A percentile compares a stretch with the other conserved stretches of the same genome.
These are phyloP conservation scores for Schoenoplectus triqueter DNA, from an alignment of 202 grass and related monocot genomes.

Conservation along the genomic window DNA sequence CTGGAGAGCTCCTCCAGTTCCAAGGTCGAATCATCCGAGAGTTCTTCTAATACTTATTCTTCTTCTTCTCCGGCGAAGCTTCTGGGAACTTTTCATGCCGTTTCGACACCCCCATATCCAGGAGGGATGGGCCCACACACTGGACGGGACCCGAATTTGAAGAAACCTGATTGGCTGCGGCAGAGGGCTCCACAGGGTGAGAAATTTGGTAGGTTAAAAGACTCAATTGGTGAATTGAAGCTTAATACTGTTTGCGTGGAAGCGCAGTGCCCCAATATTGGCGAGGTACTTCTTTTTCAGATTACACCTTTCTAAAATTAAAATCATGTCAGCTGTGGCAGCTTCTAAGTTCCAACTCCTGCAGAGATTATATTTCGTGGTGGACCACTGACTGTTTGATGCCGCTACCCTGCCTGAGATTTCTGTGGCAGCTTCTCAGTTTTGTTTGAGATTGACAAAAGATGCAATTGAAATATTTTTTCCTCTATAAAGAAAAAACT, in stretches of 20 bases:
- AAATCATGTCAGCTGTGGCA: neutral
- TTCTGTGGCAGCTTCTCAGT: too few species aligned
- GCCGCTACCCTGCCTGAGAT: too few species aligned
- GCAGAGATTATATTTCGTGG: neutral
- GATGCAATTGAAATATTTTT: neutral
- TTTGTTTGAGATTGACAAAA: too few species aligned
- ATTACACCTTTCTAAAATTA: neutral
- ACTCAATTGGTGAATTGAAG: slow-evolving; percentile 71
- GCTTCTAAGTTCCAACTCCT: neutral
- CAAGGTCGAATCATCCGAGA: slow-evolving; percentile 20
- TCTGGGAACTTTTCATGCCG: slow-evolving; percentile 31
- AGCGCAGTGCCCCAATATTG: slow-evolving; percentile 95
- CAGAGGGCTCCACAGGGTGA: slow-evolving; percentile 80
- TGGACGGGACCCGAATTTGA: slow-evolving; percentile 60
- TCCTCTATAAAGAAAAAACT: neutral
- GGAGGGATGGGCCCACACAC: slow-evolving; percentile 62
- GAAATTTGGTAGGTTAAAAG: slow-evolving; percentile 63
- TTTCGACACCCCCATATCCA: slow-evolving; percentile 35
- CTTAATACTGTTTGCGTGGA: slow-evolving; percentile 94
- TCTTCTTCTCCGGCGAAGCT: slow-evolving; percentile 21
- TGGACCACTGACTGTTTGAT: neutral
- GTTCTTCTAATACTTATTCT: neutral
- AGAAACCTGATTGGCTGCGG: slow-evolving; percentile 86
- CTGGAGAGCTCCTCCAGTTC: slow-evolving; percentile 32
- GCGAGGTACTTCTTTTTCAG: slow-evolving; percentile 54